Evolutionary conservation across 345 rosid genomes (phyloP).

Genomic region (Arabidopsis arenosa): DNA sequence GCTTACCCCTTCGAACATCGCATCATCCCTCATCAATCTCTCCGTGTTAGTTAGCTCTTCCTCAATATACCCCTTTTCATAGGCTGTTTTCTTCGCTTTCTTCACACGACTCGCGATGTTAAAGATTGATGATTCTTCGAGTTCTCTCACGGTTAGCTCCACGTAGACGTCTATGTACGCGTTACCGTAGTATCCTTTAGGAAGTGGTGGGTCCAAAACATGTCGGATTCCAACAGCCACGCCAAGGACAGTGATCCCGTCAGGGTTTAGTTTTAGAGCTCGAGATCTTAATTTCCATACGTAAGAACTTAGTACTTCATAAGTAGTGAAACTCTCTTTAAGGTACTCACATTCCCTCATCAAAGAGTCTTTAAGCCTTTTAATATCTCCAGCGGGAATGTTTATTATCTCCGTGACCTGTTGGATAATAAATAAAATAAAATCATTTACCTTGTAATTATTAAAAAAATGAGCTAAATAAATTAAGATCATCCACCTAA

Average conservation of each 20-base stretch:
- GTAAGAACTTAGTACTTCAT: constrained; percentile 51
- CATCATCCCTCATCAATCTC: constrained; percentile 16
- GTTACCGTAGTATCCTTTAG: constrained; percentile 55
- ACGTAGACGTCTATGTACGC: constrained; percentile 45
- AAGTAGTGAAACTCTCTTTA: constrained; percentile 44
- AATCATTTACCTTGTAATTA: not conserved
- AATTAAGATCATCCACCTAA: no score
- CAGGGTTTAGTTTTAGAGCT: constrained; percentile 50
- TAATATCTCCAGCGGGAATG: not conserved
- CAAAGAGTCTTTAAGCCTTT: constrained; percentile 19
- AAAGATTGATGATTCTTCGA: constrained; percentile 45
- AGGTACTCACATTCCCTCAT: constrained; percentile 9
- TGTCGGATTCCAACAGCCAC: constrained; percentile 47
- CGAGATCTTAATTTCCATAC: constrained; percentile 54
- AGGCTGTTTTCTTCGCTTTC: constrained; percentile 24
- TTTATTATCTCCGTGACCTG: constrained; percentile 25
- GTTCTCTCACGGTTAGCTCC: constrained; percentile 43
- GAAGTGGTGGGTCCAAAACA: constrained; percentile 48
- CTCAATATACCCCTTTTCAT: not conserved
- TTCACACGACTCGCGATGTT: constrained; percentile 42
- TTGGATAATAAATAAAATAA: not conserved
- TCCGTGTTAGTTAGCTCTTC: constrained; percentile 36
- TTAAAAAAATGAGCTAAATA: no score
- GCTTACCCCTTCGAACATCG: constrained; percentile 33
- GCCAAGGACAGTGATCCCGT: constrained; percentile 42